Base-by-base conservation (phyloP, 768 basidiomycete genomes). In the Tylopilus felleus region DNA sequence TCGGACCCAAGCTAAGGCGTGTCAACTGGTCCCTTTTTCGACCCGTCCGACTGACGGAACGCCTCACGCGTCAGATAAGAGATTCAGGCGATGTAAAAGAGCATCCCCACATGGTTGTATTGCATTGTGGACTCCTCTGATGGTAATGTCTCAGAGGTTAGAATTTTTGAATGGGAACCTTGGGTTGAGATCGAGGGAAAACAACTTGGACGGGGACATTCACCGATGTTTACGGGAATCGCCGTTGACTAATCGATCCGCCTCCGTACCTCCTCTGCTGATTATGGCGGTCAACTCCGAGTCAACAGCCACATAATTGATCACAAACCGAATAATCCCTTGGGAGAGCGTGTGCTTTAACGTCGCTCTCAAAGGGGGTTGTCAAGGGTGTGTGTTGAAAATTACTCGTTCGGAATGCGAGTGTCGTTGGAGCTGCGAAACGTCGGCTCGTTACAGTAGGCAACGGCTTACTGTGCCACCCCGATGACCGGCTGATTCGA, bases 101-200 rank as follows among this genome's bases (percentile, higher is more conserved):
- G 33, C 51, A 62, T 56, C 63, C 60, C 56, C 56, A 33, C 58
- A 63, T 60, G 65, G 66, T 45, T 55, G 64, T 55, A 65, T 67
- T 68, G 35, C 43, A 42, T 50, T 38, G 44, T 49, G 27, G 51
- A 31, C 27, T 40, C 38, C 40, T 42, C 33, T 19, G 36, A 31
- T 41, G 47, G 3, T n/a, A 45, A 41, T 8, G 25, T 47, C 23
- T 52, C 53, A 8, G 46, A 44, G 27, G 46, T n/a, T 28, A 45
- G 21, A 38, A 49, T 31, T 35, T 49, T 43, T 52, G 51, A 55
- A 51, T 54, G 44, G 40, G 51, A 49, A 45, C 14, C 29, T 27
- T 19, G 53, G 21, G 22, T 47, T 16, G 31, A 22, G 35, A 40
- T 53, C 51, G 46, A 51, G 55, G 36, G 29, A 49, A 17, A 8